Evolutionary conservation across 306 rosid species (phyloP).

Genomic region (Luffa aegyptiaca): DNA sequence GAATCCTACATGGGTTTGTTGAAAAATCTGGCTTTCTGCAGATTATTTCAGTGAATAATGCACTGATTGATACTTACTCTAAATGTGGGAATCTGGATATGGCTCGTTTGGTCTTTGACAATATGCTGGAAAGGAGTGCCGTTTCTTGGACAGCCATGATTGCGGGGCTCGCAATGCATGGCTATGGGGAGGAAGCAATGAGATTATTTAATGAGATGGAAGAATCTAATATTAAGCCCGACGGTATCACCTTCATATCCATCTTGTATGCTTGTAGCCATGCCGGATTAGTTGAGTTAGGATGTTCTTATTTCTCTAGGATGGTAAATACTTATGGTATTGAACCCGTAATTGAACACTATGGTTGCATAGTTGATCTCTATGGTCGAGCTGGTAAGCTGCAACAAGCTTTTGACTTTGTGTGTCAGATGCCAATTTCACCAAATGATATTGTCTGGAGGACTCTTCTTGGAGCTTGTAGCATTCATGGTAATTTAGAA

Average conservation of each 20-base stretch:
- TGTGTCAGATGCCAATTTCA: constrained; percentile 48
- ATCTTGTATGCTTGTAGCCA: constrained; percentile 75
- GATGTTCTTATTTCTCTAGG: constrained; percentile 44
- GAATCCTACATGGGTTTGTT: constrained; percentile 48
- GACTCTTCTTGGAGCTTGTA: constrained; percentile 88
- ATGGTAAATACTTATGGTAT: constrained; percentile 45
- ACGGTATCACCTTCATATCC: constrained; percentile 63
- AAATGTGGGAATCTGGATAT: constrained; percentile 55
- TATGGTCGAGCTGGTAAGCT: constrained; percentile 74
- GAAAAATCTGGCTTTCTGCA: constrained; percentile 59
- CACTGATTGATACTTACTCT: constrained; percentile 60
- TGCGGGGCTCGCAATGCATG: constrained; percentile 76
- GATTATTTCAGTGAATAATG: constrained; percentile 60
- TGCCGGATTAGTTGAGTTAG: constrained; percentile 59
- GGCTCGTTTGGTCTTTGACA: constrained; percentile 56
- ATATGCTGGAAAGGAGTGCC: constrained; percentile 35
- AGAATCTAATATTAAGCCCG: constrained; percentile 43
- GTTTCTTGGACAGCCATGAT: constrained; percentile 82
- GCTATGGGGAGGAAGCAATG: constrained; percentile 64
- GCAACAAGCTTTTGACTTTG: constrained; percentile 58
- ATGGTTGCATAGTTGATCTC: constrained; percentile 83
- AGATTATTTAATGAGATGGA: constrained; percentile 56
- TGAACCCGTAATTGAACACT: constrained; percentile 66
- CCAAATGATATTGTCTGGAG: constrained; percentile 77
- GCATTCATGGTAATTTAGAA: constrained; percentile 65